Conservation (phyloP, 148 eudicot species). For the Persicaria maculosa region DNA sequence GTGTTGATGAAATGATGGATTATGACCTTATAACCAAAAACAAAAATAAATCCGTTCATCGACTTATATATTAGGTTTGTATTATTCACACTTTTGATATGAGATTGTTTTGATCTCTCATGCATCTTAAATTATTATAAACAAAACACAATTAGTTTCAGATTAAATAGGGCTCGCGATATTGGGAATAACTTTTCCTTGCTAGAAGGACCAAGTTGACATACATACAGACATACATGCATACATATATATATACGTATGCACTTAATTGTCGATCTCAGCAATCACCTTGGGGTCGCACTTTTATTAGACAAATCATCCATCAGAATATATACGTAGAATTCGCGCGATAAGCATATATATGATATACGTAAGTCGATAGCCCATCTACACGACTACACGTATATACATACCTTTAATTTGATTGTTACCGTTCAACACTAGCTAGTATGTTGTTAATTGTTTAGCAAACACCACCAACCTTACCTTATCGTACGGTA, state of each 20-base stretch:
- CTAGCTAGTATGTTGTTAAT: background rate
- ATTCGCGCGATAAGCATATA: background rate
- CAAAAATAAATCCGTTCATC: no score
- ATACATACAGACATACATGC: no score
- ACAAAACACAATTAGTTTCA: background rate
- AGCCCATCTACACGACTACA: no score
- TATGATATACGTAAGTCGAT: background rate
- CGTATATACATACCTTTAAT: background rate
- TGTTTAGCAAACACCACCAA: background rate
- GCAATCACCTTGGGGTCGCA: background rate
- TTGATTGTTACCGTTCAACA: background rate
- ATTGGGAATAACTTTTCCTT: background rate
- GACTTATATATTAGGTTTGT: no score
- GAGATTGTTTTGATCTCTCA: background rate
- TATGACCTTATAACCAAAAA: no score
- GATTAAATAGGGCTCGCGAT: background rate
- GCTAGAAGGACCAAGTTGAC: background rate
- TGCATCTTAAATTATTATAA: background rate
- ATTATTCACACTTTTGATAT: background rate
- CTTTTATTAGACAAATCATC: background rate
- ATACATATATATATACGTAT: background rate
- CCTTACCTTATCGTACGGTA: no score
- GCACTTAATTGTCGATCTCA: background rate
- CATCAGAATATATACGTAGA: slow-evolving; percentile 4
- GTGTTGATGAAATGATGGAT: no score